Evolutionary conservation across 2,329 filamentous ascomycete species (phyloP), one percentile per base, ranked within the genome.

Genomic region (Dothistroma septosporum): DNA sequence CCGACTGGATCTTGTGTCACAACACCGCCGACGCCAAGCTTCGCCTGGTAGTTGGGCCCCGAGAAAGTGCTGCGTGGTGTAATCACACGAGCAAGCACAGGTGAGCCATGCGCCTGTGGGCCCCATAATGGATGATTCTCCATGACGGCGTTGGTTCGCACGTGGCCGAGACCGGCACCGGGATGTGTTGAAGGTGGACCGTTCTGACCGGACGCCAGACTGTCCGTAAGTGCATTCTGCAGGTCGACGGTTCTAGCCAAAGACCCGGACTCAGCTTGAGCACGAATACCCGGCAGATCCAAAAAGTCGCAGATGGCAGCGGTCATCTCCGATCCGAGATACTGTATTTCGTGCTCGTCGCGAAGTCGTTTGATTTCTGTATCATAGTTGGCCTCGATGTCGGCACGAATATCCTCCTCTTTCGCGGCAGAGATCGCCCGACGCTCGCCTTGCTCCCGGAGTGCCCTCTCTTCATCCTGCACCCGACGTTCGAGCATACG

Each of bases 101-200:
- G 85, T 4, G 79, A 69, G 24, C 76, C 76, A 31, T 75, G 68
- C 2, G 74, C 73, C 68, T 86, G 85, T 10, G 86, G 86, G 4
- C 86, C 86, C 66, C 82, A 82, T 32, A 81, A 58, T 2, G 85
- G 83, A 69, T 87, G 84, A 68, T 87, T 88, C 66, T 80, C 76
- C 49, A 85, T 74, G 68, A 82, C 76, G 22, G 82, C 76, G 58
- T 79, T 77, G 12, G 82, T 83, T 53, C 83, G 80, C 2, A 83
- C 75, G 70, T 89, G 88, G 14, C 83, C 82, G 5, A 89, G 76
- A 64, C 86, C 86, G 4, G 83, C 86, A 4, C 83, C 86, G 2
- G 86, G 86, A 72, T 89, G 86, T 8, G 86, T 88, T 60, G 80
- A 81, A 1, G 84, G 83, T 21, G 83, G 83, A 2, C 81, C 82